Percentiles rank a stretch among this genome's conserved stretches.
Conservation (phyloP, 805 yeast species). For the Metschnikowia borealis region DNA sequence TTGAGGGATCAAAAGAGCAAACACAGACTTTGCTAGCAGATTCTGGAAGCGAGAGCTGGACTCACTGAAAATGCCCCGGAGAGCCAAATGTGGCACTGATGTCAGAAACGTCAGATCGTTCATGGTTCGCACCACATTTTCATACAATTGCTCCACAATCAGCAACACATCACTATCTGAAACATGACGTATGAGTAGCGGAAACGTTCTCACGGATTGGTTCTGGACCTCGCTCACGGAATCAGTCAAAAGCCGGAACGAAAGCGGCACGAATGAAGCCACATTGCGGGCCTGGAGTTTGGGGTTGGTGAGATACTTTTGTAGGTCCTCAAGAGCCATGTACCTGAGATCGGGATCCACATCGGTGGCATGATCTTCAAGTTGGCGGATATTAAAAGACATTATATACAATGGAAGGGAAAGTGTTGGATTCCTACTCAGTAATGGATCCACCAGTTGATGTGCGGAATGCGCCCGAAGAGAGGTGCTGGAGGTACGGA, state of each 20-base stretch:
- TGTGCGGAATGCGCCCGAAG: not conserved
- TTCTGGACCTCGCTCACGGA: constrained; percentile 68
- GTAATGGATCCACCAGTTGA: not conserved
- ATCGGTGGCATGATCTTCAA: constrained; percentile 48
- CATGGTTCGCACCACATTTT: constrained; percentile 14
- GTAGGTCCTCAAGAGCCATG: constrained; percentile 79
- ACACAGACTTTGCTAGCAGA: constrained; percentile 25
- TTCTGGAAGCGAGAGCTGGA: constrained; percentile 25
- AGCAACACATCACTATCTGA: constrained; percentile 27
- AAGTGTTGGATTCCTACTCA: not conserved
- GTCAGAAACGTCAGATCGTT: constrained; percentile 35
- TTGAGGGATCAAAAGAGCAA: constrained; percentile 37
- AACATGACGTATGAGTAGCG: constrained; percentile 40
- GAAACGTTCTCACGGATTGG: constrained; percentile 62
- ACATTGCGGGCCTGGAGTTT: constrained; percentile 23
- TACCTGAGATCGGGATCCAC: constrained; percentile 79
- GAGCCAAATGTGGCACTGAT: constrained; percentile 51
- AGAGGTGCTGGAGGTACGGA: not conserved
- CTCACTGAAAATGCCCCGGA: constrained; percentile 39
- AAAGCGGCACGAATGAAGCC: constrained; percentile 34
- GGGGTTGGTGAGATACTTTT: constrained; percentile 20
- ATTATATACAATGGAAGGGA: not conserved
- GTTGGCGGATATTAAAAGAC: constrained; percentile 24
- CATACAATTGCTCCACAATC: constrained; percentile 29
- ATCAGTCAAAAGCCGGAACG: constrained; percentile 51